Evolutionary conservation across 176 grass and related monocot species (phyloP), one percentile per base, ranked within the genome.

Genomic region (Leersia perrieri): DNA sequence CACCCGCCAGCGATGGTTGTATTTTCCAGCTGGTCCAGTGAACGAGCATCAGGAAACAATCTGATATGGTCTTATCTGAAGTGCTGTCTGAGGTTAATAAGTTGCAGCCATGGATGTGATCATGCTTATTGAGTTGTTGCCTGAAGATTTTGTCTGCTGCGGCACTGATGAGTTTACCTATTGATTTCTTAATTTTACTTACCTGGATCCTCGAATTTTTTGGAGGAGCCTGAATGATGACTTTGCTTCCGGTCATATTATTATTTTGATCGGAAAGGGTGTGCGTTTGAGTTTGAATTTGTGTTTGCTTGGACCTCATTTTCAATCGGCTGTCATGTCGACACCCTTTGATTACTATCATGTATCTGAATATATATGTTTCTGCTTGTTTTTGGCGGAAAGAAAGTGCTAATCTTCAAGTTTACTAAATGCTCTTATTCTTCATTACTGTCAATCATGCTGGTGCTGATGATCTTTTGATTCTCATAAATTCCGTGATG

Each of bases 11-110:
- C 1, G n/a, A 78, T 33, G 73, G 74, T 76, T 2, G 32, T 34
- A 77, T 91, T 76, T 91, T 91, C 89, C 85, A 91, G 74, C 82
- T 80, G 39, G 85, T 85, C 85, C 47, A 41, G 76, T 85, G 76
- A 88, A 57, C 26, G 38, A 82, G 73, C 39, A 45, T 63, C 72
- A 40, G 78, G 41, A 74, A 86, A 90, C 78, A 89, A 86, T 80
- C 84, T 77, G 68, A 63, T 68, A 63, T 66, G 77, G 61, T 91
- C 74, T 30, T 81, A 82, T 87, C 84, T 84, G 83, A 90, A 85
- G 93, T 69, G 93, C 93, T 96, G 93, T 88, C 77, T 78, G 83
- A 89, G 86, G 88, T 92, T 88, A 88, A 88, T 96, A 85, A 90
- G 82, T 68, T 81, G 93, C 90, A 92, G 93, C 93, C 88, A 83